These are phyloP conservation scores for Mortierella sp. DNA, from an alignment of 371 early-diverging fungal genomes.

Conservation along the genomic window DNA sequence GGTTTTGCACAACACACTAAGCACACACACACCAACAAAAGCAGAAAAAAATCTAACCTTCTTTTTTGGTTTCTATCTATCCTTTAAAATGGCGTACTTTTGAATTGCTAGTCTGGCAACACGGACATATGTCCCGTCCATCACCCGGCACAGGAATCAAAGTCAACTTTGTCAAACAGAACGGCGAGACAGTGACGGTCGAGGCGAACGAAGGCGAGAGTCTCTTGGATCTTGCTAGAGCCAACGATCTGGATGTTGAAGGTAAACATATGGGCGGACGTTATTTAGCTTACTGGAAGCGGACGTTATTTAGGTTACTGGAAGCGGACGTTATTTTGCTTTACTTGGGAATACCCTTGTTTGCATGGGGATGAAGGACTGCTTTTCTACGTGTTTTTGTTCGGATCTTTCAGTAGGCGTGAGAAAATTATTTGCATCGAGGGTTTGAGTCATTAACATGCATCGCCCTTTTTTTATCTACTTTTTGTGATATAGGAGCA, in stretches of 20 bases:
- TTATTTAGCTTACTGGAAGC: neutral
- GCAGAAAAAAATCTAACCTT: neutral
- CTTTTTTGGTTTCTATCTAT: neutral
- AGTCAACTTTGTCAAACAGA: conserved; percentile 75
- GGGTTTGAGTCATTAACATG: neutral
- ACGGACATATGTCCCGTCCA: conserved; percentile 47
- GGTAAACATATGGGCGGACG: conserved; percentile 65
- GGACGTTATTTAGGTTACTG: neutral
- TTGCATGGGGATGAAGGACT: conserved; percentile 1
- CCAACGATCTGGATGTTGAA: conserved; percentile 96
- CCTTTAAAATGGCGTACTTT: no score
- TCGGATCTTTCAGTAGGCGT: neutral
- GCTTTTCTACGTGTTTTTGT: neutral
- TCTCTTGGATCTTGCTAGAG: conserved; percentile 96
- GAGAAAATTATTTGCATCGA: neutral
- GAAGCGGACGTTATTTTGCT: conserved; percentile 3
- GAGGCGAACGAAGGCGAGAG: conserved; percentile 88
- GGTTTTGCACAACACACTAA: neutral
- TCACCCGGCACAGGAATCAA: conserved; percentile 58
- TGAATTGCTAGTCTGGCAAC: conserved; percentile 32
- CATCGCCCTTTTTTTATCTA: neutral
- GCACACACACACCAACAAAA: neutral
- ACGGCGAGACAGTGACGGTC: conserved; percentile 84
- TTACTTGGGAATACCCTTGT: neutral
- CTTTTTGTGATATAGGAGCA: conserved; percentile 75